phyloP scores from a whole-genome alignment of 768 basidiomycete species.

The Calocybe cyanea region DNA sequence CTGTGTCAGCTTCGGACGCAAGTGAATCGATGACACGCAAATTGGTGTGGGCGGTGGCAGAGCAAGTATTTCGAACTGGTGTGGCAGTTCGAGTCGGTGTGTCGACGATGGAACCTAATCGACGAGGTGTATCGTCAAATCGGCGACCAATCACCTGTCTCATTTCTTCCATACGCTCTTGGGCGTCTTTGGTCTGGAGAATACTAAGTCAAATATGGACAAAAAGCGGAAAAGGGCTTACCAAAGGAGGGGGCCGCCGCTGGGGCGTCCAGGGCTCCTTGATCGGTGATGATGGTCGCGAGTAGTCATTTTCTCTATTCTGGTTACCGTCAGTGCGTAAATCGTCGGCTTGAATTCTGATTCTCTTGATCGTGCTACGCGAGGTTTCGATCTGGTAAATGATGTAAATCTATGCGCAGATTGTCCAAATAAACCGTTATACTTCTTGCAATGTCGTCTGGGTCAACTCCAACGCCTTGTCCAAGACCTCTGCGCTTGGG shows the following conservation, averaged over 20 bases:
- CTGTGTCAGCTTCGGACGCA: slow-evolving; percentile 53
- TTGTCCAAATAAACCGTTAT: slow-evolving; percentile 27
- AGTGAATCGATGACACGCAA: slow-evolving; percentile 47
- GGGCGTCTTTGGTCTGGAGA: slow-evolving; percentile 66
- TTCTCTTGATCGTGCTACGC: slow-evolving; percentile 66
- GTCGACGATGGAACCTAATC: slow-evolving; percentile 38
- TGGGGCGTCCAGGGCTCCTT: slow-evolving; percentile 49
- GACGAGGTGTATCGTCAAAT: slow-evolving; percentile 50
- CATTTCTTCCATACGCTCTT: slow-evolving; percentile 82
- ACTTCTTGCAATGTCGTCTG: slow-evolving; percentile 37
- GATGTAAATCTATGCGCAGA: slow-evolving; percentile 47
- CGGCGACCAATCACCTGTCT: slow-evolving; percentile 64
- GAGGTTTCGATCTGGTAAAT: slow-evolving; percentile 70
- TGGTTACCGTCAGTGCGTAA: slow-evolving; percentile 22
- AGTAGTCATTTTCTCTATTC: slow-evolving; percentile 27
- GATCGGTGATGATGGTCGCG: slow-evolving; percentile 55
- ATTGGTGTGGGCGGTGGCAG: slow-evolving; percentile 32
- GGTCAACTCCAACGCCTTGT: slow-evolving; percentile 45
- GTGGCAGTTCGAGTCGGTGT: slow-evolving; percentile 23
- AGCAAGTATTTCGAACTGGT: slow-evolving; percentile 19
- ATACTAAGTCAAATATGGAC: neutral
- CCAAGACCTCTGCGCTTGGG: slow-evolving; percentile 34
- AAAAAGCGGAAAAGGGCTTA: slow-evolving; percentile 22
- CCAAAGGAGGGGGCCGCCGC: slow-evolving; percentile 36
- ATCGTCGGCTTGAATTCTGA: slow-evolving; percentile 66